A percentile compares a stretch with the other conserved stretches of the same genome.
phyloP scores from a whole-genome alignment of 305 asterid species.

The Salvia sclarea region DNA sequence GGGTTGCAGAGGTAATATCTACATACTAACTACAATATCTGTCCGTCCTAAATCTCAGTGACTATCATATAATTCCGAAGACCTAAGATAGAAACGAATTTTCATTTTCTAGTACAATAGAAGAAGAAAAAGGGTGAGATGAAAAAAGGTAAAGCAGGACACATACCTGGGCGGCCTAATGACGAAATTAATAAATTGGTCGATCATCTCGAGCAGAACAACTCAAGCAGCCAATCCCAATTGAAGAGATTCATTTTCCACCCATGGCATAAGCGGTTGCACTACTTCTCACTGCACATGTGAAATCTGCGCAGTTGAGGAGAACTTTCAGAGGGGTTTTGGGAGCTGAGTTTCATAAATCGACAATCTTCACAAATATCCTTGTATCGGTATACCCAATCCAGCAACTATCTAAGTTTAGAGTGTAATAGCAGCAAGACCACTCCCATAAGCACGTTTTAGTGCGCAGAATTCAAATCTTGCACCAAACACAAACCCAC shows the following conservation, averaged over 20 bases:
- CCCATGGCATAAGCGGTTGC: conserved; percentile 32
- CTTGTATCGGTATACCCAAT: not conserved
- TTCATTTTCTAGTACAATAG: not conserved
- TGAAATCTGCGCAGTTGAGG: conserved; percentile 25
- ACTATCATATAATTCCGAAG: conserved; percentile 12
- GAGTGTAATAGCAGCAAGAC: conserved; percentile 28
- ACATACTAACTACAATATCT: not conserved
- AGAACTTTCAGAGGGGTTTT: conserved; percentile 20
- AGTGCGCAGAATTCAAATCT: conserved; percentile 30
- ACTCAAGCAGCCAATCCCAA: conserved; percentile 35
- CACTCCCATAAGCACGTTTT: conserved; percentile 19
- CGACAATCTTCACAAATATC: conserved; percentile 17
- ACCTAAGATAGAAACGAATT: not conserved
- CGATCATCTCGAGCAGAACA: conserved; percentile 69
- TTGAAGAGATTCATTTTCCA: conserved; percentile 31
- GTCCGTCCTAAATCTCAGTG: too few relatives aligned
- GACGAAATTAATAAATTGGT: conserved; percentile 93
- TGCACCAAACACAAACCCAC: conserved; percentile 22
- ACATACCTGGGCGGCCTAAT: conserved; percentile 95
- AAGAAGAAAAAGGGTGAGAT: not conserved
- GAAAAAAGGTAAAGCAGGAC: not conserved
- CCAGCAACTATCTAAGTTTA: conserved; percentile 14
- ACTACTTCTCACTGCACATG: conserved; percentile 20
- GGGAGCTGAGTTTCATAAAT: conserved; percentile 23
- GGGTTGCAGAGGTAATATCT: conserved; percentile 8